A percentile compares a stretch with the other conserved stretches of the same genome.
phyloP scores from a whole-genome alignment of 768 basidiomycete species.

The Hysterangium stoloniferum region DNA sequence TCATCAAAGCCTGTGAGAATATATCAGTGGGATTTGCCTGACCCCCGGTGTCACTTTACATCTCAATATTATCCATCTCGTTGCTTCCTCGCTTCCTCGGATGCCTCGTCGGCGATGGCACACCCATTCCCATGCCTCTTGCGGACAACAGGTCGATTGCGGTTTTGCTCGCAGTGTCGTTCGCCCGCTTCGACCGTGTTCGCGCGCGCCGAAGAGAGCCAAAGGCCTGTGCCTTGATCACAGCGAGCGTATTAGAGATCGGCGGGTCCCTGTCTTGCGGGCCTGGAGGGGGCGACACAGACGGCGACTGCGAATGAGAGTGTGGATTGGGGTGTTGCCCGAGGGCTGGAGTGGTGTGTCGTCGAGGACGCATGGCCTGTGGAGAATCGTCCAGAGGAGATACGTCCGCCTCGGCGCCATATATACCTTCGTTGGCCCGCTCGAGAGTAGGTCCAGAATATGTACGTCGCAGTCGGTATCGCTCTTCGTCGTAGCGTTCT shows the following conservation, averaged over 20 bases:
- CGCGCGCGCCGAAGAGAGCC: slow-evolving; percentile 77
- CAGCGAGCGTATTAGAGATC: slow-evolving; percentile 76
- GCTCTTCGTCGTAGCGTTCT: slow-evolving; percentile 41
- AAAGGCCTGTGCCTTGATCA: slow-evolving; percentile 87
- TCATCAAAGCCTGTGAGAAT: no score
- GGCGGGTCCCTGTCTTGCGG: slow-evolving; percentile 25
- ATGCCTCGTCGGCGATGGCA: slow-evolving; percentile 18
- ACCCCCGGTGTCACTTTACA: no score
- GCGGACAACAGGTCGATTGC: slow-evolving; percentile 79
- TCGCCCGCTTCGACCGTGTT: slow-evolving; percentile 60
- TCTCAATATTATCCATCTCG: slow-evolving; percentile 44
- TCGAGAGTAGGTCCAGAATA: slow-evolving; percentile 43
- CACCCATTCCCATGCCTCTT: slow-evolving; percentile 57
- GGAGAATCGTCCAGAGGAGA: no score
- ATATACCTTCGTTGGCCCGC: slow-evolving; percentile 15
- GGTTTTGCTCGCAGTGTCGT: slow-evolving; percentile 60
- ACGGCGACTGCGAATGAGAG: slow-evolving; percentile 31
- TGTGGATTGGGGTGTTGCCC: slow-evolving; percentile 34
- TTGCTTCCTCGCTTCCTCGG: slow-evolving; percentile 44
- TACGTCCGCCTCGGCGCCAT: slow-evolving; percentile 5
- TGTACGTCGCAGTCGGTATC: slow-evolving; percentile 46
- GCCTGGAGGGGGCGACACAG: slow-evolving; percentile 40
- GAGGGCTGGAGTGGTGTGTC: slow-evolving; percentile 14
- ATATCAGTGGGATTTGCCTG: no score
- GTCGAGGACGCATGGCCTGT: slow-evolving; percentile 6